These are phyloP conservation scores for Ophiostoma novo-ulmi DNA, from an alignment of 2,329 filamentous ascomycete species.

Conservation along the genomic window DNA sequence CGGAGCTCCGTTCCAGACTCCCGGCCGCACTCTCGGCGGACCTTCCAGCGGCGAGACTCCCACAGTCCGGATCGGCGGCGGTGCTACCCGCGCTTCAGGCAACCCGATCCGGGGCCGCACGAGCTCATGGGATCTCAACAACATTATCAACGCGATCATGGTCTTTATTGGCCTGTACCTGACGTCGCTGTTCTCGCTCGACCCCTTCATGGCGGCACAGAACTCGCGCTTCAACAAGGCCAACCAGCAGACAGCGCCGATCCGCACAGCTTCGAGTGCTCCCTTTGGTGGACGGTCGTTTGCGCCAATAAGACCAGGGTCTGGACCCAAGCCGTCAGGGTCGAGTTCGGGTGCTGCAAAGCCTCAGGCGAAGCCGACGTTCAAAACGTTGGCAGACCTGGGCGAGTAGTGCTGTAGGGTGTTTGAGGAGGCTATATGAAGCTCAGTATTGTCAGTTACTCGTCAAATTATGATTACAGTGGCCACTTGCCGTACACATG, in stretches of 20 bases:
- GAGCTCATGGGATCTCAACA: constrained; percentile 36
- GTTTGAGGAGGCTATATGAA: no score
- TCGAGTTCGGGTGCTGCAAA: constrained; percentile 23
- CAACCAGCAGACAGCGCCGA: constrained; percentile 35
- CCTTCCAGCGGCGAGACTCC: constrained; percentile 22
- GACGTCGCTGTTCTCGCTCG: constrained; percentile 54
- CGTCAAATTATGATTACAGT: background rate
- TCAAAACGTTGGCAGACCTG: constrained; percentile 53
- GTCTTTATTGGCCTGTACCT: constrained; percentile 58
- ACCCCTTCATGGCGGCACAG: constrained; percentile 58
- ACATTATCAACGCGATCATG: constrained; percentile 47
- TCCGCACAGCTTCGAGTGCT: constrained; percentile 9
- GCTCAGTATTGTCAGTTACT: background rate
- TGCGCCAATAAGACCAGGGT: background rate
- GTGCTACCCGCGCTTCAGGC: constrained; percentile 14
- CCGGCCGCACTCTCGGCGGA: constrained; percentile 54
- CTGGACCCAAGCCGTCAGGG: constrained; percentile 11
- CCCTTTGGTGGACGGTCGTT: constrained; percentile 21
- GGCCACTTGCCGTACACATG: no score
- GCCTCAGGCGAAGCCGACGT: constrained; percentile 33
- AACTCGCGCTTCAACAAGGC: constrained; percentile 57
- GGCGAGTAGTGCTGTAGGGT: constrained; percentile 28
- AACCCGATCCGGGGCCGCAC: constrained; percentile 27
- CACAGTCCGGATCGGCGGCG: constrained; percentile 22
- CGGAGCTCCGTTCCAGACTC: constrained; percentile 48